These are phyloP conservation scores for Lactarius deliciosus DNA, from an alignment of 768 basidiomycete genomes.

Conservation along the genomic window DNA sequence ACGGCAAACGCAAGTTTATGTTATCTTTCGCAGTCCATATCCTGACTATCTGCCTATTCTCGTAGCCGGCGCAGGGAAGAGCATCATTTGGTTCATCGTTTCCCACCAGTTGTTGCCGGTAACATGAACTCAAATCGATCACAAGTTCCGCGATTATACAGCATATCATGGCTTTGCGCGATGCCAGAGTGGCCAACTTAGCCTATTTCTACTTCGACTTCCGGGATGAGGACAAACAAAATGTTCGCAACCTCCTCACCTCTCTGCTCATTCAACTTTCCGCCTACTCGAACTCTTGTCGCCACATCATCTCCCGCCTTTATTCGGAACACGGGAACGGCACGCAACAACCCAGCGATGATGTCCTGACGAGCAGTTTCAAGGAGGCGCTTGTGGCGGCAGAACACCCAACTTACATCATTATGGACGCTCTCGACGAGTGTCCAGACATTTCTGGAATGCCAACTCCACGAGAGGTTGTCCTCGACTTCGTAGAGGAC, in stretches of 20 bases:
- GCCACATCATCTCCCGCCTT: not conserved
- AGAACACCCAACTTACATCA: not conserved
- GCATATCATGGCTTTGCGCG: not conserved
- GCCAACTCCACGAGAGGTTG: too few relatives aligned
- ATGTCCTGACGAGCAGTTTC: not conserved
- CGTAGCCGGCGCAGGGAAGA: not conserved
- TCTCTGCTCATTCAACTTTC: not conserved
- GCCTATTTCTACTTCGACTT: conserved; percentile 1
- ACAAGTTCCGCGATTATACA: not conserved
- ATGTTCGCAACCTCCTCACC: not conserved
- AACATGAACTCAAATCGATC: not conserved
- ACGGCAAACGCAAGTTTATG: not conserved
- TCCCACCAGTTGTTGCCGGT: not conserved
- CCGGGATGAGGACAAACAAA: not conserved
- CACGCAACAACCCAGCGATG: not conserved
- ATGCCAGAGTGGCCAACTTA: not conserved
- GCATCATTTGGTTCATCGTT: not conserved
- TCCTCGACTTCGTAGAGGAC: too few relatives aligned
- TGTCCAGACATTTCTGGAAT: too few relatives aligned
- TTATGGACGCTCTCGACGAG: too few relatives aligned
- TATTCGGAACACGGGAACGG: not conserved
- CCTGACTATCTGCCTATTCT: not conserved
- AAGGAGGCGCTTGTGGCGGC: not conserved
- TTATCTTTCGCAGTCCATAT: not conserved
- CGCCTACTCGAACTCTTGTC: not conserved